Conservation (phyloP, 2,329 filamentous ascomycete genomes). For the Helicocarpus griseus region DNA sequence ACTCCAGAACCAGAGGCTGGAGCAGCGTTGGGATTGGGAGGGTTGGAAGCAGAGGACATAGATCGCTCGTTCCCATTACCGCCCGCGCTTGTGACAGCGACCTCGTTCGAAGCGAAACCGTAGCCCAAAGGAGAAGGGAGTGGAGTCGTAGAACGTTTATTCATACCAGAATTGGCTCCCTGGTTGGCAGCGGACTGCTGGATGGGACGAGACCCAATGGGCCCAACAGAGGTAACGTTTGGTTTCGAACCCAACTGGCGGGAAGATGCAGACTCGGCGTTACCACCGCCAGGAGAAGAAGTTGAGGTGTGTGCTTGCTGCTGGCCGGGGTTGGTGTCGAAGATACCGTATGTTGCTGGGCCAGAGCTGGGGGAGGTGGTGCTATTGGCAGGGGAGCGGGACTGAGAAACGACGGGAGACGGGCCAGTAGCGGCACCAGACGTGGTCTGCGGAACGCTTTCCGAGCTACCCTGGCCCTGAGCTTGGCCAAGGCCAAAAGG, state of each 20-base stretch:
- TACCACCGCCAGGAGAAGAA: slow-evolving; percentile 63
- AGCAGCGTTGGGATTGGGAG: slow-evolving; percentile 38
- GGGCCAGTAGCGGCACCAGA: slow-evolving; percentile 29
- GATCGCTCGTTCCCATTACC: slow-evolving; percentile 43
- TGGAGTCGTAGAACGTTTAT: slow-evolving; percentile 80
- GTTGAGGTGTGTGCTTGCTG: slow-evolving; percentile 70
- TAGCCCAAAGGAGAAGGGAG: slow-evolving; percentile 80
- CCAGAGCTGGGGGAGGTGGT: slow-evolving; percentile 60
- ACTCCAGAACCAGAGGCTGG: slow-evolving; percentile 14
- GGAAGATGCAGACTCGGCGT: slow-evolving; percentile 59
- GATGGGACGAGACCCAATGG: slow-evolving; percentile 82
- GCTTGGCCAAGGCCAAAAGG: slow-evolving; percentile 47
- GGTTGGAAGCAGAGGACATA: slow-evolving; percentile 51
- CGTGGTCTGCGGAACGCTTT: slow-evolving; percentile 45
- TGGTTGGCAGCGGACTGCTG: slow-evolving; percentile 41
- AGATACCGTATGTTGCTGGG: slow-evolving; percentile 48
- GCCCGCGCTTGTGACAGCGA: slow-evolving; percentile 11
- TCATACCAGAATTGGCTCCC: slow-evolving; percentile 49
- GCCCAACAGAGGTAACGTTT: slow-evolving; percentile 61
- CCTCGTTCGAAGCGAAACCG: slow-evolving; percentile 53
- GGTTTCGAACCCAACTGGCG: slow-evolving; percentile 48
- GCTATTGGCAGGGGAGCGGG: slow-evolving; percentile 67
- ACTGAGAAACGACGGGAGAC: slow-evolving; percentile 35
- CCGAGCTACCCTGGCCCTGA: slow-evolving; percentile 39
- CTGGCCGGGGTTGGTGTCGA: slow-evolving; percentile 43